Evolutionary conservation across 805 yeast species (phyloP), one percentile per base, ranked within the genome.

Genomic region (Maudiozyma turicensis): DNA sequence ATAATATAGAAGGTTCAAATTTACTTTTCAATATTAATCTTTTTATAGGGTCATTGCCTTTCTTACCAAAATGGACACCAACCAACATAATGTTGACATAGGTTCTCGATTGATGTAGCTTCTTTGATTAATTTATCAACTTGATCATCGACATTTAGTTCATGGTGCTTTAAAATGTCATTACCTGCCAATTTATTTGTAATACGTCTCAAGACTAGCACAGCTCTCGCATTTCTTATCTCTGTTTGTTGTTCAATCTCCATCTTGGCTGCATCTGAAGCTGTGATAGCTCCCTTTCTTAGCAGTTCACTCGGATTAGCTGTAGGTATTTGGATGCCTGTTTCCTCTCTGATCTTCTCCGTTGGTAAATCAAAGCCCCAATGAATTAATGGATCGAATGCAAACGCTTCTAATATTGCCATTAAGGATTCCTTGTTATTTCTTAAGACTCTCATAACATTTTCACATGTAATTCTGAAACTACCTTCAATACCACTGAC

Each of bases 401-500:
- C 98, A 72, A 93, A 93, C 0, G 98, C 98, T 66, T 93, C 98
- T 61, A 91, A 76, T 50, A 91, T 90, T 0, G 99, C 99, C 95
- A 93, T 86, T 64, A 91, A 75, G 0, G 98, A 91, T 65, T 91
- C 99, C 57, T 87, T 87, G 67, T 93, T 93, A 55, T 84, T 93
- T 57, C 99, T 75, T 48, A 93, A 70, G 1, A 93, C 93, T 52
- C 93, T 75, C 96, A 93, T 90, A 3, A 91, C 98, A 66, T 91
- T 89, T 61, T 91, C 98, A 68, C 96, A 86, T 0, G 98, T 90
- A 41, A 91, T 90, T 58, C 97, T 76, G 75, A 86, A 91, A 33
- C 95, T 86, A 3, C 99, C 99, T 67, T 93, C 98, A 52, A 93
- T 89, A 7, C 98, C 98, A 68, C 96, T 86, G 3, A 93, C 98